phyloP scores from a whole-genome alignment of 2,329 filamentous ascomycete species.

The Aspergillus sp. region DNA sequence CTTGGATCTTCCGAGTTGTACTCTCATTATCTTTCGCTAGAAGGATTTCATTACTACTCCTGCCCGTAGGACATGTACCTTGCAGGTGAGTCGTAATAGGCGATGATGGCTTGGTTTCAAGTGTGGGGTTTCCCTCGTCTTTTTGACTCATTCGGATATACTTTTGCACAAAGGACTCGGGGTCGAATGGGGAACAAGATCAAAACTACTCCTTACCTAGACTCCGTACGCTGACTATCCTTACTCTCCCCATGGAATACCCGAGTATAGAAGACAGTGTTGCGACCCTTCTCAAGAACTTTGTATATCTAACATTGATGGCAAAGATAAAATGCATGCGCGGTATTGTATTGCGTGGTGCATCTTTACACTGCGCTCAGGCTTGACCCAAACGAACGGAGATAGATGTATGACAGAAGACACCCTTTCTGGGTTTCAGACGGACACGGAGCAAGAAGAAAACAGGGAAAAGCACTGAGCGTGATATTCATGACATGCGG shows the following conservation, averaged over 20 bases:
- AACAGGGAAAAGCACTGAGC: conserved; percentile 17
- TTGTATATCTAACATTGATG: background rate
- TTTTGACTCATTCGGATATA: too few species aligned
- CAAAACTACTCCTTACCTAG: too few species aligned
- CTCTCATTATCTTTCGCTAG: too few species aligned
- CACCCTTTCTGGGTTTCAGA: conserved; percentile 20
- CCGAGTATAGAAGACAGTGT: background rate
- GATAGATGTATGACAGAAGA: conserved; percentile 16
- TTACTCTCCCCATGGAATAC: background rate
- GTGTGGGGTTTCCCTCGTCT: too few species aligned
- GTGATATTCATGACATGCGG: conserved; percentile 27
- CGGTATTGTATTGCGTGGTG: conserved; percentile 32
- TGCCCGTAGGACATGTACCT: too few species aligned
- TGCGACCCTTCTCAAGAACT: background rate
- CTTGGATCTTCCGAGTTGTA: background rate
- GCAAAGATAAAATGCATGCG: conserved; percentile 14
- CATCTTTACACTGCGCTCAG: conserved; percentile 30
- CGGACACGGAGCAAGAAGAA: background rate
- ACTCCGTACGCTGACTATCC: background rate
- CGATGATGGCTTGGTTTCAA: too few species aligned
- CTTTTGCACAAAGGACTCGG: too few species aligned
- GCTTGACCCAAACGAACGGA: conserved; percentile 18
- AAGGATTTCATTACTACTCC: too few species aligned
- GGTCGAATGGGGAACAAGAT: too few species aligned
- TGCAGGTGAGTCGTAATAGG: too few species aligned